Conservation (phyloP, 2,329 filamentous ascomycete genomes). For the Conoideocrella luteorostrata region DNA sequence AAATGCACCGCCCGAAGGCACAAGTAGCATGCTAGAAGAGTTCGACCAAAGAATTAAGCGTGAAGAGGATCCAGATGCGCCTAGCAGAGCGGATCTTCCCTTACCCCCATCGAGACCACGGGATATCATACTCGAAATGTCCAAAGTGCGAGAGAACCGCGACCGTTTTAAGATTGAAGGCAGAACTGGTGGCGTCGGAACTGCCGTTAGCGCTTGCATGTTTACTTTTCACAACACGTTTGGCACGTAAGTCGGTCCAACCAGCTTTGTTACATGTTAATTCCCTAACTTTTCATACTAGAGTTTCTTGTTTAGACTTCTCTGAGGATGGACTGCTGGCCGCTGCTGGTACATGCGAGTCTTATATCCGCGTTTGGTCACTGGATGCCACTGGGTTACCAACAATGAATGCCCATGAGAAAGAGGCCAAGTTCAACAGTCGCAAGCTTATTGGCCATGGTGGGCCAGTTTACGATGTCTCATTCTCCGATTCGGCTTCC, state of each 20-base stretch:
- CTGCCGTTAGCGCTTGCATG: constrained; percentile 86
- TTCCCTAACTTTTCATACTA: constrained; percentile 26
- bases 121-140: constrained; percentile 90
- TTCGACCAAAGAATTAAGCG: constrained; percentile 85
- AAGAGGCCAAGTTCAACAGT: constrained; percentile 55
- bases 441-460: constrained; percentile 81
- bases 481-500: constrained; percentile 72
- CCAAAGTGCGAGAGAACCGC: constrained; percentile 86
- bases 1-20: constrained; percentile 64
- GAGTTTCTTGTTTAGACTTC: constrained; percentile 90
- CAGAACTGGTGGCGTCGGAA: constrained; percentile 74
- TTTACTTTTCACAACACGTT: constrained; percentile 97
- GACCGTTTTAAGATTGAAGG: constrained; percentile 86
- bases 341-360: constrained; percentile 85
- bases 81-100: constrained; percentile 71
- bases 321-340: constrained; percentile 84
- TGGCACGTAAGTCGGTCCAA: constrained; percentile 59
- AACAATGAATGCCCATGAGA: constrained; percentile 54
- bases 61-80: constrained; percentile 81
- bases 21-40: constrained; percentile 72
- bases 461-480: constrained; percentile 79
- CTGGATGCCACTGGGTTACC: constrained; percentile 77
- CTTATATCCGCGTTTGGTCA: constrained; percentile 92
- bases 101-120: constrained; percentile 81
- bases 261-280: not conserved